Conservation (phyloP, 768 basidiomycete genomes). For the Gloeopeniophorella convolvens region DNA sequence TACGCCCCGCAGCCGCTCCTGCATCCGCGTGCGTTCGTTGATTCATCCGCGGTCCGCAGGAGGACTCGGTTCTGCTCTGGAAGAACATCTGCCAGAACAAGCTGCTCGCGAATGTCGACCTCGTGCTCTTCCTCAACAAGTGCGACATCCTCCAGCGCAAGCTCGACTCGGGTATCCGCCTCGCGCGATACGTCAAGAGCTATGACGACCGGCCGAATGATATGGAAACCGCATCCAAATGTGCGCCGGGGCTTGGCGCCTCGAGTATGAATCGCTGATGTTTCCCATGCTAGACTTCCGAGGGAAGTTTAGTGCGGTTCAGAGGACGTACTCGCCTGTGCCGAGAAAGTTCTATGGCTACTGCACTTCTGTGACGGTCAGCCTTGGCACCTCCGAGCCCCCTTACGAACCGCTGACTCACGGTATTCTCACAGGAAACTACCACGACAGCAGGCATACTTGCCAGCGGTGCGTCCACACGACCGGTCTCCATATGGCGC, state of each 20-base stretch:
- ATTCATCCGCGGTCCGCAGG: no score
- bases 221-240: constrained; percentile 58
- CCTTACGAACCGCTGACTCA: neutral
- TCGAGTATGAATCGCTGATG: no score
- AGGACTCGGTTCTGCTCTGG: constrained; percentile 76
- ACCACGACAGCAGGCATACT: constrained; percentile 71
- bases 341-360: constrained; percentile 76
- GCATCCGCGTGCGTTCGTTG: no score
- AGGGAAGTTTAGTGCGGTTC: constrained; percentile 69
- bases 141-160: constrained; percentile 68
- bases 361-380: constrained; percentile 67
- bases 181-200: constrained; percentile 64
- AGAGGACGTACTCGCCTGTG: constrained; percentile 65
- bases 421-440: constrained; percentile 41
- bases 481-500: neutral
- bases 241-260: constrained; percentile 34
- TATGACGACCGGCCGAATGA: constrained; percentile 66
- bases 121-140: constrained; percentile 80
- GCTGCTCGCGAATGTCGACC: constrained; percentile 61
- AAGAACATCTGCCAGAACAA: constrained; percentile 64
- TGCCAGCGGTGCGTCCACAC: constrained; percentile 51
- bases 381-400: constrained; percentile 17
- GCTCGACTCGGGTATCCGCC: constrained; percentile 53
- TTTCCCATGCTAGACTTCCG: constrained; percentile 50
- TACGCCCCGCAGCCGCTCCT: no score